Base-by-base conservation (phyloP, 495 filamentous ascomycete species). In the Lineolata rhizophorae region DNA sequence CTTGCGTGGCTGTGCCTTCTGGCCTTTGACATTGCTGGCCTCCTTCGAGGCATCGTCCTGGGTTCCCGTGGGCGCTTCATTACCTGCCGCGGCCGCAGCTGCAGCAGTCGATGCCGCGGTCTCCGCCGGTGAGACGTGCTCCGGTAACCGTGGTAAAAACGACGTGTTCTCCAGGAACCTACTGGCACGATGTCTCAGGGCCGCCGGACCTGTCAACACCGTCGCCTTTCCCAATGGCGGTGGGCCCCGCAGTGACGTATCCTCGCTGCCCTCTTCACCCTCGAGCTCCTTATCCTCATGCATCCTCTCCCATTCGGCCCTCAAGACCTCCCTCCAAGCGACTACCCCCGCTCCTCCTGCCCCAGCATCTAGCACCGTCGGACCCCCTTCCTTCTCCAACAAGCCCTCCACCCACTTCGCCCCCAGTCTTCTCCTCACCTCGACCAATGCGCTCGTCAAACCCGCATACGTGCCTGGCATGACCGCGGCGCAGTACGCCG, bases 71-170 rank as follows among this genome's bases (percentile, higher is more conserved):
- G n/a, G n/a, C n/a, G n/a, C n/a, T n/a, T n/a, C n/a, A n/a, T n/a
- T n/a, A n/a, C n/a, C n/a, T n/a, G n/a, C n/a, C n/a, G n/a, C n/a
- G n/a, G n/a, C n/a, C n/a, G n/a, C n/a, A n/a, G n/a, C n/a, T n/a
- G n/a, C n/a, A n/a, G n/a, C n/a, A n/a, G n/a, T n/a, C n/a, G n/a
- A n/a, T n/a, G n/a, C n/a, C n/a, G n/a, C n/a, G 27, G 20, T 35
- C 32, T 31, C 9, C 17, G 8, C 6, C n/a, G 9, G 9, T 8
- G 10, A 8, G 5, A 22, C 8, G 5, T 84, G 78, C 43, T 97
- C 82, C n/a, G 87, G 87, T 18, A 95, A 56, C 1, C 83, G 76
- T 8, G 87, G 87, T 16, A 97, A 62, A 47, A 97, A 95, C 0
- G 72, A 81, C 0, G 87, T 94, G 44, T 94, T 75, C 10, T 87